Evolutionary conservation across 164 flowering plant genomes (phyloP), one percentile per base, ranked within the genome.

Genomic region (Stephania yunnanensis): DNA sequence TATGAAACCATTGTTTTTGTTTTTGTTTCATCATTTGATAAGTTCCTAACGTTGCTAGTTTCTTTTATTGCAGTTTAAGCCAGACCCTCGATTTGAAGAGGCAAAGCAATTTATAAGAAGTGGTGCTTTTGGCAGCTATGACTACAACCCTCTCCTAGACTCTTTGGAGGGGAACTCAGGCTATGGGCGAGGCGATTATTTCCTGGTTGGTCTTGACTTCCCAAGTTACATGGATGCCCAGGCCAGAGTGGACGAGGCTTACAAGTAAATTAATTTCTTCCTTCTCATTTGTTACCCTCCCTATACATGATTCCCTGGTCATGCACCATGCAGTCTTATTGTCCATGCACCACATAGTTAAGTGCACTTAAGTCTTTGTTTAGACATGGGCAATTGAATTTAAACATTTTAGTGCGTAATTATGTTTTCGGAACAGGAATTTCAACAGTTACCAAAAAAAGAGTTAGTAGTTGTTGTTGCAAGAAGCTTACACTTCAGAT

Each of bases 141-240:
- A 95, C 73, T 95, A 95, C 78, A 86, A 85, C 53, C 97, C 93
- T 42, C 98, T 95, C 69, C 97, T 93, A 25, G 99, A 95, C 0
- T 95, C 99, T 63, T 78, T 95, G 68, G 99, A 95, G 80, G 98
- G 99, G 12, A 83, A 93, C 80, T 79, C 97, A 46, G 99, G 99
- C 36, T 93, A 86, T 80, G 99, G 98, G 12, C 96, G 95, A 36
- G 99, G 97, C 46, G 99, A 95, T 81, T 95, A 93, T 80, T 95
- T 95, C 80, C 93, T 95, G 71, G 98, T 95, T 72, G 98, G 99
- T 70, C 83, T 91, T 74, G 99, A 95, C 84, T 95, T 93, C 81
- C 88, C 97, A 50, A 80, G 93, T 80, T 95, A 95, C 84, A 83
- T 95, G 86, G 97, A 95, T 80, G 93, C 98, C 68, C 99, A 95